phyloP scores from a whole-genome alignment of 139 green algal genomes.

The Yamagishiella unicocca region DNA sequence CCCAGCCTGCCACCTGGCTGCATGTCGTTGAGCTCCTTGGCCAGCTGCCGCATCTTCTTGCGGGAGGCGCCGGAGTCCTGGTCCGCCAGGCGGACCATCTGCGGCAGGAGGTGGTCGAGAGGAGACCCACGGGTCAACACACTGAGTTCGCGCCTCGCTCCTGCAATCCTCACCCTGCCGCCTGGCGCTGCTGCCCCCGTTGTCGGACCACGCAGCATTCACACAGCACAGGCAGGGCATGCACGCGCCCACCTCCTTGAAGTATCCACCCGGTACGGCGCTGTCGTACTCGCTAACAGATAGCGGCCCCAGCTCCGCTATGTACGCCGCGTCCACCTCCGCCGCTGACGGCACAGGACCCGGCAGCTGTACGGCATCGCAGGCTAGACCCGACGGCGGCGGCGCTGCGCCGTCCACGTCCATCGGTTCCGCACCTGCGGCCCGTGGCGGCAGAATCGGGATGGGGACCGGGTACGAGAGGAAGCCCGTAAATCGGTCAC shows the following conservation, averaged over 20 bases:
- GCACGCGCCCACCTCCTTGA: constrained; percentile 14
- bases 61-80: constrained; percentile 31
- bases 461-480: too few relatives aligned
- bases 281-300: constrained; percentile 73
- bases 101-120: neutral
- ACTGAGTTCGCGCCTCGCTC: neutral
- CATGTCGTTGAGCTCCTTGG: constrained; percentile 75
- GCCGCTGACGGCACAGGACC: neutral
- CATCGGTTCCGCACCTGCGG: too few relatives aligned
- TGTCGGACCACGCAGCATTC: neutral
- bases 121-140: neutral
- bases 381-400: neutral
- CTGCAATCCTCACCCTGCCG: neutral
- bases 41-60: constrained; percentile 76
- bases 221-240: neutral
- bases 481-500: too few relatives aligned
- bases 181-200: too few relatives aligned
- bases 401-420: neutral
- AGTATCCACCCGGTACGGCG: constrained; percentile 67
- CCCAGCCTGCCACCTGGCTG: constrained; percentile 46
- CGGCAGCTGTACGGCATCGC: constrained; percentile 24
- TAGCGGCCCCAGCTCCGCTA: constrained; percentile 58
- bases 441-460: too few relatives aligned
- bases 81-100: constrained; percentile 43
- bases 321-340: constrained; percentile 66